phyloP scores from a whole-genome alignment of 2,329 filamentous ascomycete genomes.

The Leptosphaerulina australis region DNA sequence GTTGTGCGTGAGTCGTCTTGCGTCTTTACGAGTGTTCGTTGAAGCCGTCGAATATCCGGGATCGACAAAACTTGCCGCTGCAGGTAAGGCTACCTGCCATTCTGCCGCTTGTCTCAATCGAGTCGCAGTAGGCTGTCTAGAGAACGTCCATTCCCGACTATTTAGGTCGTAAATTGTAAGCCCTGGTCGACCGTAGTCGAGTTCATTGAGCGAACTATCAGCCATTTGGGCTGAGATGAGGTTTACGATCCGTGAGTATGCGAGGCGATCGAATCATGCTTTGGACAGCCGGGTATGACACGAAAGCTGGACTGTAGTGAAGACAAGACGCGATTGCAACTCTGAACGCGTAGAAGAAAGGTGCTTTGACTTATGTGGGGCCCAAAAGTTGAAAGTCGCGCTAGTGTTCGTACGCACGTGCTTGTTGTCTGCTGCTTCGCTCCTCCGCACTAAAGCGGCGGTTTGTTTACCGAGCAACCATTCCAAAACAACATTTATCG shows the following conservation, averaged over 20 bases:
- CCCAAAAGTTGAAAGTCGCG: constrained; percentile 26
- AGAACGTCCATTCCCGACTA: constrained; percentile 57
- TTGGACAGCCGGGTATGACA: constrained; percentile 5
- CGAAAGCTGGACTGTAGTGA: background rate
- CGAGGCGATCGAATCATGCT: constrained; percentile 32
- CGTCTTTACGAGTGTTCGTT: constrained; percentile 21
- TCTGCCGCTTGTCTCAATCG: constrained; percentile 34
- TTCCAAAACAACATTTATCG: constrained; percentile 26
- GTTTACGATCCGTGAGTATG: constrained; percentile 21
- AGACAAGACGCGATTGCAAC: background rate
- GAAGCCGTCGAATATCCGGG: constrained; percentile 2
- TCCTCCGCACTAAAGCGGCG: constrained; percentile 17
- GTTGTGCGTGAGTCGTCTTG: constrained; percentile 24
- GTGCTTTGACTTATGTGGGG: constrained; percentile 10
- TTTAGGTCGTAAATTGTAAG: constrained; percentile 57
- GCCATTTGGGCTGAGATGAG: constrained; percentile 59
- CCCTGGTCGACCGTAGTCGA: constrained; percentile 62
- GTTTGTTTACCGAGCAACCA: constrained; percentile 43
- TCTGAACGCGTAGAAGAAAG: constrained; percentile 6
- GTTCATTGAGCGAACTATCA: constrained; percentile 57
- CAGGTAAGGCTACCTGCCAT: constrained; percentile 28
- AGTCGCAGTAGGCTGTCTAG: constrained; percentile 43
- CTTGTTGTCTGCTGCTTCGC: constrained; percentile 25
- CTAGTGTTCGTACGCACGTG: constrained; percentile 35
- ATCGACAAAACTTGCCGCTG: constrained; percentile 18